Conservation (phyloP, 768 basidiomycete species). For the Obba rivulosa region DNA sequence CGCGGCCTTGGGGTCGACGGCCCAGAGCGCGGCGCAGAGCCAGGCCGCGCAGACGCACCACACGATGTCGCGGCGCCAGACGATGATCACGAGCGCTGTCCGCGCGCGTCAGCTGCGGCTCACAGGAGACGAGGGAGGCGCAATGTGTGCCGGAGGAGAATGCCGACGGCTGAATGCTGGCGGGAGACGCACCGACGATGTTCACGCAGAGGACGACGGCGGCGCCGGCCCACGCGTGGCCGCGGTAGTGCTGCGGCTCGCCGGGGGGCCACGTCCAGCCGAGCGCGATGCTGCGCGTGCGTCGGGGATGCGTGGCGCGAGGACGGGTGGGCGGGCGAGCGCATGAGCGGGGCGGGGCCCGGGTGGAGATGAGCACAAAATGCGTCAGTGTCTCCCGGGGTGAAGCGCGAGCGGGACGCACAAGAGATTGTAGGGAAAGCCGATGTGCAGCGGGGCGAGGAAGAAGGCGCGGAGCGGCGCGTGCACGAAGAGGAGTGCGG, state of each 20-base stretch:
- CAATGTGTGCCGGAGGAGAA: too few species aligned
- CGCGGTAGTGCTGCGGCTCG: conserved; percentile 46
- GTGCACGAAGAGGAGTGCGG: conserved; percentile 58
- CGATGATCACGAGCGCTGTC: conserved; percentile 48
- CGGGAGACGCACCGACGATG: conserved; percentile 20
- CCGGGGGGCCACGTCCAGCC: conserved; percentile 55
- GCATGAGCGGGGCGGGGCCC: too few species aligned
- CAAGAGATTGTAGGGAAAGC: conserved; percentile 63
- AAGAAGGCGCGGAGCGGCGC: conserved; percentile 76
- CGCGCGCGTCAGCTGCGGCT: neutral
- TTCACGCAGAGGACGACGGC: conserved; percentile 64
- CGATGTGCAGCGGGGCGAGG: conserved; percentile 43
- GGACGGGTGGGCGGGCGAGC: too few species aligned
- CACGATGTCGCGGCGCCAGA: conserved; percentile 59
- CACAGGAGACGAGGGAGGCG: neutral
- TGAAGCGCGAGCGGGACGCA: conserved; percentile 10
- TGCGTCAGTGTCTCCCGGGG: neutral
- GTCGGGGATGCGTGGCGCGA: neutral
- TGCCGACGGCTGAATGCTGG: neutral
- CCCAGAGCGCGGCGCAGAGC: conserved; percentile 66
- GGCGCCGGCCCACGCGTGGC: conserved; percentile 70
- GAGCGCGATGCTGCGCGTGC: conserved; percentile 55
- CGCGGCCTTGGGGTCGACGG: conserved; percentile 52
- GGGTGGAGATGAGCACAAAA: too few species aligned
- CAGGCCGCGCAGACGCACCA: conserved; percentile 74